These are phyloP conservation scores for Camelina neglecta DNA, from an alignment of 345 rosid species.

Conservation along the genomic window DNA sequence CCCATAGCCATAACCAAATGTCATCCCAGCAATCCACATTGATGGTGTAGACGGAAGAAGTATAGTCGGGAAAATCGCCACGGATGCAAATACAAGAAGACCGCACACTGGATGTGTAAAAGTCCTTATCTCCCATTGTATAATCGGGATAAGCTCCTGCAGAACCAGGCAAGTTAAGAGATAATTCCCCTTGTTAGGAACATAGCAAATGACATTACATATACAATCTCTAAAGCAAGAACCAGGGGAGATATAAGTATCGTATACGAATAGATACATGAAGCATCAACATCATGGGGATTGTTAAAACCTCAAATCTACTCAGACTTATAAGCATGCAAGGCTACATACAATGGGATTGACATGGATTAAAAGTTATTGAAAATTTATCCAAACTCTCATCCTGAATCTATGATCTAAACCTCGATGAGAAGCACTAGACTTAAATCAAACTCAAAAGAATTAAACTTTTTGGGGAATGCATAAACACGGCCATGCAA, in stretches of 20 bases:
- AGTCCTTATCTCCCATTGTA: slow-evolving; percentile 77
- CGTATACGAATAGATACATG: not conserved
- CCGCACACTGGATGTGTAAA: slow-evolving; percentile 82
- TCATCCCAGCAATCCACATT: slow-evolving; percentile 97
- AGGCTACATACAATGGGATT: no score
- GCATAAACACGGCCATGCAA: slow-evolving; percentile 10
- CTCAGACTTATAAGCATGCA: no score
- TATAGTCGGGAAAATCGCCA: slow-evolving; percentile 79
- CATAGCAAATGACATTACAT: not conserved
- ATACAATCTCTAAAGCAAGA: not conserved
- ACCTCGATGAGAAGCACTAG: no score
- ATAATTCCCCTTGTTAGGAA: not conserved
- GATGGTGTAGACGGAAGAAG: slow-evolving; percentile 93
- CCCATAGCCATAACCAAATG: slow-evolving; percentile 96
- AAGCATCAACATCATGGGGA: not conserved
- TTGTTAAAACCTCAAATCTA: no score
- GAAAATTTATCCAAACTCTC: no score
- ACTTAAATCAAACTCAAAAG: not conserved
- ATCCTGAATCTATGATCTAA: no score
- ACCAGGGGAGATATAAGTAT: no score
- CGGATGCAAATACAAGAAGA: slow-evolving; percentile 72
- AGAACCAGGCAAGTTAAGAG: not conserved
- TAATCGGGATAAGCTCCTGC: not conserved
- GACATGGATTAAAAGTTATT: no score
- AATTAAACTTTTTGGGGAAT: not conserved